Conservation (phyloP, 108 stramenopile genomes). For the Pseudonitzschia pungens region DNA sequence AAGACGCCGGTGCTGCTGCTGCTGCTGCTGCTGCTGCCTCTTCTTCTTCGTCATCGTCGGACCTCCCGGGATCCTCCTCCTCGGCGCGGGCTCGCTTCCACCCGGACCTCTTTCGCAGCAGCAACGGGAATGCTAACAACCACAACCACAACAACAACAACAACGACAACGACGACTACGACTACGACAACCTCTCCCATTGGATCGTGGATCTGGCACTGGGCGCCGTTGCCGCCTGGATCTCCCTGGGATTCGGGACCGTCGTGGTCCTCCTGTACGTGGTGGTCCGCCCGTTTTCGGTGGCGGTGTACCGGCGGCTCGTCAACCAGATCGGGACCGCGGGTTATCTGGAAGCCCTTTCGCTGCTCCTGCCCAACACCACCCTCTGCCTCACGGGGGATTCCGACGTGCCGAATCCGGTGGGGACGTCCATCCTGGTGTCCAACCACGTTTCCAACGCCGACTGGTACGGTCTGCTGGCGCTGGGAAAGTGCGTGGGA, state of each 20-base stretch:
- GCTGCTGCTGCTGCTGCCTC: too few species aligned
- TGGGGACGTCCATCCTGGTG: slow-evolving; percentile 66
- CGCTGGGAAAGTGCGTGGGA: slow-evolving; percentile 74
- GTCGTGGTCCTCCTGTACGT: slow-evolving; percentile 45
- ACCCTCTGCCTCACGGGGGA: slow-evolving; percentile 70
- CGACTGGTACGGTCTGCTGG: slow-evolving; percentile 74
- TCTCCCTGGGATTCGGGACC: slow-evolving; percentile 39
- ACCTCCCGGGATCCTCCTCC: too few species aligned
- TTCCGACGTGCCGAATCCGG: slow-evolving; percentile 68
- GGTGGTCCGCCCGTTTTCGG: slow-evolving; percentile 61
- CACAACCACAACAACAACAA: not conserved
- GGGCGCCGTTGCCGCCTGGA: slow-evolving; percentile 30
- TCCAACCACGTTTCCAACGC: slow-evolving; percentile 66
- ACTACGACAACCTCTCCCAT: not conserved
- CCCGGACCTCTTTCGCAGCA: not conserved
- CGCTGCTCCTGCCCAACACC: slow-evolving; percentile 66
- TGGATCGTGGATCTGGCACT: slow-evolving; percentile 10
- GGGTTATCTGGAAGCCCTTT: slow-evolving; percentile 60
- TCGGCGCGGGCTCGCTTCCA: slow-evolving; percentile 18
- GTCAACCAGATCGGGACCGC: slow-evolving; percentile 41
- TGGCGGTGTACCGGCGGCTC: slow-evolving; percentile 48
- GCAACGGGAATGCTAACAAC: not conserved
- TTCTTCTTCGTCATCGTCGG: too few species aligned
- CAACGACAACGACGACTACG: not conserved
- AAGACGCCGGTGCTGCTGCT: too few species aligned